Percentiles rank a stretch among this genome's conserved stretches.
phyloP scores from a whole-genome alignment of 495 filamentous ascomycete species.

The Peziza echinospora region DNA sequence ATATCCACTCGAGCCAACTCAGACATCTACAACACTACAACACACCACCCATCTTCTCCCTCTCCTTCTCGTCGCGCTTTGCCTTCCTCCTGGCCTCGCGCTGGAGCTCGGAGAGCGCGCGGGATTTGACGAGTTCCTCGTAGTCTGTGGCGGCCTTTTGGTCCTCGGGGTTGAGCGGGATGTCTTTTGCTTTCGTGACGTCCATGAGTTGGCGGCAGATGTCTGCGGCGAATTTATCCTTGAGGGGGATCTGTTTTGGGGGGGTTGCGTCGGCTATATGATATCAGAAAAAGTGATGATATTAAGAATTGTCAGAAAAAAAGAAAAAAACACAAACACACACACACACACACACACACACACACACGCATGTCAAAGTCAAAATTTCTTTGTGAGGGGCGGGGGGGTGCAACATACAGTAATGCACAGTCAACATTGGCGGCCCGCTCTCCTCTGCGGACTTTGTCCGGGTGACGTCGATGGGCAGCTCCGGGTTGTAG shows the following conservation, averaged over 20 bases:
- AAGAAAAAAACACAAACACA: no score
- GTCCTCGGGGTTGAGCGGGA: constrained; percentile 41
- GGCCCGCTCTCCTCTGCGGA: constrained; percentile 28
- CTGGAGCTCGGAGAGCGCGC: constrained; percentile 29
- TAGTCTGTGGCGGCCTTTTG: constrained; percentile 34
- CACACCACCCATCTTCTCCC: constrained; percentile 28
- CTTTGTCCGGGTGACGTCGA: constrained; percentile 50
- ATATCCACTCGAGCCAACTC: no score
- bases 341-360: no score
- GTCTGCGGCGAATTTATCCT: constrained; percentile 29
- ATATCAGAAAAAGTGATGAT: constrained; percentile 17
- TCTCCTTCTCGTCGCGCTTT: constrained; percentile 41
- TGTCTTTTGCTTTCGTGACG: constrained; percentile 37
- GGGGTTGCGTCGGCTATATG: constrained; percentile 10
- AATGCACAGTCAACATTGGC: constrained; percentile 57
- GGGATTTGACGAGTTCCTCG: constrained; percentile 22
- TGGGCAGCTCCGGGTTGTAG: constrained; percentile 67
- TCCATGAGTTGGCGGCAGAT: constrained; percentile 42
- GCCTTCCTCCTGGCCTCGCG: constrained; percentile 32
- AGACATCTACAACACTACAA: no score
- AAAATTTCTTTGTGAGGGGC: no score
- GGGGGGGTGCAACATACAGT: constrained; percentile 21
- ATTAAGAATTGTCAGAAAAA: constrained; percentile 3
- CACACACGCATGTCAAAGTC: no score
- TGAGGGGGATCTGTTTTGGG: constrained; percentile 37